phyloP scores from a whole-genome alignment of 140 eudicot species.

The Bidens hawaiensis region DNA sequence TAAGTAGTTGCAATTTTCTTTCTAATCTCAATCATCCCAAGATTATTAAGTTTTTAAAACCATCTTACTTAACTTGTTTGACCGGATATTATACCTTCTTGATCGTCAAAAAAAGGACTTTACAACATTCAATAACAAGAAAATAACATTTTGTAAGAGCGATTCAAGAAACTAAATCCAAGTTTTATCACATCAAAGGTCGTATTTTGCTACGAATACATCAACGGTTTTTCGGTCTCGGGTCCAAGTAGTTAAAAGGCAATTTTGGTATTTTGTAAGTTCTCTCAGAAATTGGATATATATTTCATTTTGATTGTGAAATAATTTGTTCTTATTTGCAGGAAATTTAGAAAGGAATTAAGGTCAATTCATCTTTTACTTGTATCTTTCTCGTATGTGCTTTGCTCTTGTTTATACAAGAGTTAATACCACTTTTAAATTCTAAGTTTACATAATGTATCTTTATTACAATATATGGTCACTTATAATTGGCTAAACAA shows the following conservation, averaged over 20 bases:
- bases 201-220: too few species aligned
- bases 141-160: background rate
- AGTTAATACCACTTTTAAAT: background rate
- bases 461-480: background rate
- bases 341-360: too few species aligned
- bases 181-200: too few species aligned
- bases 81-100: background rate
- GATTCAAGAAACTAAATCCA: background rate
- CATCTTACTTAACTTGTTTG: slow-evolving; percentile 1
- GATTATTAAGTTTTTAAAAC: background rate
- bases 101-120: slow-evolving; percentile 8
- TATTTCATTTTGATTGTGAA: too few species aligned
- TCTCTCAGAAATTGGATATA: too few species aligned
- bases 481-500: too few species aligned
- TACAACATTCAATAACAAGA: background rate
- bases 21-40: background rate
- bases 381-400: background rate
- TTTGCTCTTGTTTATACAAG: background rate
- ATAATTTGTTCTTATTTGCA: too few species aligned
- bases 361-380: background rate
- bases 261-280: too few species aligned
- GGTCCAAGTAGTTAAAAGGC: too few species aligned
- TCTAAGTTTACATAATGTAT: background rate
- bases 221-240: too few species aligned
- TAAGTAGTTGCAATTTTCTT: background rate